phyloP scores from a whole-genome alignment of 177 flowering plant genomes.

The Tripterygium wilfordii region DNA sequence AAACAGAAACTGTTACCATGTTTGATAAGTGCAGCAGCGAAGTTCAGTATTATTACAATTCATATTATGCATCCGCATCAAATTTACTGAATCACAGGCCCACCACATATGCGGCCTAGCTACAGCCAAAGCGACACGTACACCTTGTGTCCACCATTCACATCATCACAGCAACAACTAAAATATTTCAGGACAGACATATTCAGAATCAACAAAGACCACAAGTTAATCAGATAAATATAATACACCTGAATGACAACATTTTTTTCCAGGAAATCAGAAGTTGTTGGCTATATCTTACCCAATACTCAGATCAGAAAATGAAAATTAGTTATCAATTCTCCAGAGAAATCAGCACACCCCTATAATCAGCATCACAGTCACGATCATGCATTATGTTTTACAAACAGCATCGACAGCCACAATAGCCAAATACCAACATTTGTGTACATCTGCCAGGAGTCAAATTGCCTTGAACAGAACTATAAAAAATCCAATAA shows the following conservation, averaged over 20 bases:
- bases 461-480: slow-evolving; percentile 18
- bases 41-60: slow-evolving; percentile 12
- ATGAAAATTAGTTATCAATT: slow-evolving; percentile 6
- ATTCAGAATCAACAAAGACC: slow-evolving; percentile 3
- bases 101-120: slow-evolving; percentile 21
- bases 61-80: slow-evolving; percentile 10
- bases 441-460: slow-evolving; percentile 15
- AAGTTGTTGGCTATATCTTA: slow-evolving; percentile 14
- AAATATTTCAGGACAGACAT: slow-evolving; percentile 13
- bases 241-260: slow-evolving; percentile 5
- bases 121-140: slow-evolving; percentile 13
- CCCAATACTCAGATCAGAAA: slow-evolving; percentile 13
- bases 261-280: slow-evolving; percentile 6
- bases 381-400: slow-evolving; percentile 23
- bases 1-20: slow-evolving; percentile 13
- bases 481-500: slow-evolving; percentile 31
- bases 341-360: slow-evolving; percentile 17
- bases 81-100: slow-evolving; percentile 8
- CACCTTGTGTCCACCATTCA: slow-evolving; percentile 10
- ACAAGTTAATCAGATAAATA: slow-evolving; percentile 9
- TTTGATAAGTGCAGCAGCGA: slow-evolving; percentile 3
- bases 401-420: slow-evolving; percentile 32
- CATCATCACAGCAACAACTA: slow-evolving; percentile 27
- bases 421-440: slow-evolving; percentile 33
- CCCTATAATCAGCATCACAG: slow-evolving; percentile 21